Evolutionary conservation across 2,329 filamentous ascomycete genomes (phyloP).

Genomic region (Penicillium rolfsii): DNA sequence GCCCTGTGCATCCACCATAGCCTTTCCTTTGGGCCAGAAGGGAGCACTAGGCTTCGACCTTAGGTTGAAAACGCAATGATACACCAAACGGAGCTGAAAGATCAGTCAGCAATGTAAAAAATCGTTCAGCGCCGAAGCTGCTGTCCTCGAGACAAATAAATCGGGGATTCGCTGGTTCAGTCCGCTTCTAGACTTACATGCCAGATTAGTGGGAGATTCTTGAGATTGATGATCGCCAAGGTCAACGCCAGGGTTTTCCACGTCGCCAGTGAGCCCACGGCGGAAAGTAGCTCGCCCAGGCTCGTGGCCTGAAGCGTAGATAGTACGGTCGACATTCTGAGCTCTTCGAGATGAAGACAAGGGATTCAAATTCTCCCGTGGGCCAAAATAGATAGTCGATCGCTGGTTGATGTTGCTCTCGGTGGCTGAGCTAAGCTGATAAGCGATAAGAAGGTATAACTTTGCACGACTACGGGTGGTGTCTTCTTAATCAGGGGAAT

Average conservation of each 20-base stretch:
- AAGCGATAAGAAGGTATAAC: constrained; percentile 13
- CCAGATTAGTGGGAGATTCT: constrained; percentile 45
- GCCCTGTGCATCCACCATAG: constrained; percentile 38
- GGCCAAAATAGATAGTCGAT: neutral
- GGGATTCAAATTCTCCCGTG: neutral
- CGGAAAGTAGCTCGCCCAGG: constrained; percentile 29
- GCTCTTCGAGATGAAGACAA: neutral
- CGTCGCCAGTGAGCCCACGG: constrained; percentile 30
- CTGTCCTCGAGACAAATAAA: neutral
- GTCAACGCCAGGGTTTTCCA: constrained; percentile 44
- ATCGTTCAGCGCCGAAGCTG: neutral
- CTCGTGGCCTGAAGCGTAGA: constrained; percentile 26
- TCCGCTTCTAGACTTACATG: constrained; percentile 42
- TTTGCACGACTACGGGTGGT: neutral
- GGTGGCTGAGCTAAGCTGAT: constrained; percentile 5
- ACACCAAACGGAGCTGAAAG: constrained; percentile 61
- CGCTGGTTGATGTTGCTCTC: neutral
- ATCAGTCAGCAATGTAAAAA: constrained; percentile 18
- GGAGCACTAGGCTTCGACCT: constrained; percentile 54
- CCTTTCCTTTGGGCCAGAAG: constrained; percentile 47
- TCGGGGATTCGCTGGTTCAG: neutral
- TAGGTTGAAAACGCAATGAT: constrained; percentile 60
- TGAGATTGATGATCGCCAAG: constrained; percentile 42
- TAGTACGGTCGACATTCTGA: constrained; percentile 18
- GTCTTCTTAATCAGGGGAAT: constrained; percentile 6